Base-by-base conservation (phyloP, 2,329 filamentous ascomycete genomes). In the Calonectria multiphialidica region DNA sequence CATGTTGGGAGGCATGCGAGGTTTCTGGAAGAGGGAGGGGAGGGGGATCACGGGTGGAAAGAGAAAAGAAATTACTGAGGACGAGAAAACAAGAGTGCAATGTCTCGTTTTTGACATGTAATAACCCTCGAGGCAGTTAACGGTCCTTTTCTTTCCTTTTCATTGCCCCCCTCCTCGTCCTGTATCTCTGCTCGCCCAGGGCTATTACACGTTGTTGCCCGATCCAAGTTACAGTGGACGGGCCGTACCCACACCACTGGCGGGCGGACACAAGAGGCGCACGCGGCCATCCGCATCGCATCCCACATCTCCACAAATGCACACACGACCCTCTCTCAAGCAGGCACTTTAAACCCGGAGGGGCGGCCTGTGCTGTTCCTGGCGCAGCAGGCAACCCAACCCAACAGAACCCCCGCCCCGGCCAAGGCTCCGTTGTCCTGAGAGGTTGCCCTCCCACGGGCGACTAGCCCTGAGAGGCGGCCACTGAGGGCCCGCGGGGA, bases 271-370 rank as follows among this genome's bases (percentile, higher is more conserved):
- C 37, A 53, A 42, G n/a, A 23, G 35, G 35, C 45, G 37, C 66
- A 68, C 67, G 59, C 57, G 40, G 66, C 42, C 45, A 68, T 25
- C 33, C 66, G 33, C 40, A 68, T 45, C 53, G 10, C 42, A 69
- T 65, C 68, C 50, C 68, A 66, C 68, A 30, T 61, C 62, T 25
- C 55, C 53, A 57, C 53, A 57, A 53, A 47, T 37, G 28, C 49
- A 68, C 44, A 42, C 53, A 53, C 66, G 18, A 64, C 45, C 66
- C 28, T 30, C 65, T 33, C 64, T 42, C 45, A 69, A 72, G 72
- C 72, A 74, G 74, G 76, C 76, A 78, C 76, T 78, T 78, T 76
- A 78, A 74, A 74, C 67, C 67, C 59, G 71, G 73, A 76, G 53
- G 68, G 74, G 68, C 50, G 68, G 64, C 73, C 69, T 70, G 66